Conservation (phyloP, 805 yeast genomes). For the Lipomyces mesembrius region DNA sequence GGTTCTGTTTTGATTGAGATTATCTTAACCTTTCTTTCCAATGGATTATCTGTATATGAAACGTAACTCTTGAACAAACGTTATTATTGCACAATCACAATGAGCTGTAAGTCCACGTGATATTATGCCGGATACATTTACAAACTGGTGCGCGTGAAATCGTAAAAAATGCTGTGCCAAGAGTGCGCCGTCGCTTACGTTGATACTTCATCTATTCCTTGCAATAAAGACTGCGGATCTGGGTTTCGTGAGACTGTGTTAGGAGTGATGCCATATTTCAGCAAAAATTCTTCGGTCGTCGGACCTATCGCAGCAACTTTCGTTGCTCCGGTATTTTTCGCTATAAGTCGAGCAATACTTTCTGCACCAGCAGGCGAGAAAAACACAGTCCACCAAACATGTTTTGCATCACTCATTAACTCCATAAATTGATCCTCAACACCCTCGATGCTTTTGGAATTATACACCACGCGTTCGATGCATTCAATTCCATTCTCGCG, state of each 20-base stretch:
- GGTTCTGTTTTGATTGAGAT: constrained; percentile 1
- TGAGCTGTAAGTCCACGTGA: neutral
- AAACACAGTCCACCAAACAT: constrained; percentile 68
- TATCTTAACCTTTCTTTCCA: neutral
- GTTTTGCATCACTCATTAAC: constrained; percentile 41
- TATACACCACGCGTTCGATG: constrained; percentile 31
- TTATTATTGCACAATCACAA: neutral
- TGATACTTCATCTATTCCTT: neutral
- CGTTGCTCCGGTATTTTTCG: constrained; percentile 36
- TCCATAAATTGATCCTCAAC: constrained; percentile 26
- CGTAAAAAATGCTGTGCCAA: no score
- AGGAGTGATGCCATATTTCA: constrained; percentile 58
- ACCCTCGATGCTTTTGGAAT: constrained; percentile 46
- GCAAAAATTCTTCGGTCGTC: constrained; percentile 71
- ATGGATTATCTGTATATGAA: neutral
- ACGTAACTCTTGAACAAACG: neutral
- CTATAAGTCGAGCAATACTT: constrained; percentile 30
- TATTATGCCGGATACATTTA: neutral
- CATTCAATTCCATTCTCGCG: constrained; percentile 26
- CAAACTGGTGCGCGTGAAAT: no score
- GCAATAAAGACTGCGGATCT: constrained; percentile 53
- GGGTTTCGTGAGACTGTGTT: constrained; percentile 74
- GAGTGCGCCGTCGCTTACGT: neutral
- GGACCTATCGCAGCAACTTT: constrained; percentile 89
- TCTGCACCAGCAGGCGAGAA: constrained; percentile 91